Evolutionary conservation across 805 yeast species (phyloP).

Genomic region (Saccharomycopsis lassenensis): DNA sequence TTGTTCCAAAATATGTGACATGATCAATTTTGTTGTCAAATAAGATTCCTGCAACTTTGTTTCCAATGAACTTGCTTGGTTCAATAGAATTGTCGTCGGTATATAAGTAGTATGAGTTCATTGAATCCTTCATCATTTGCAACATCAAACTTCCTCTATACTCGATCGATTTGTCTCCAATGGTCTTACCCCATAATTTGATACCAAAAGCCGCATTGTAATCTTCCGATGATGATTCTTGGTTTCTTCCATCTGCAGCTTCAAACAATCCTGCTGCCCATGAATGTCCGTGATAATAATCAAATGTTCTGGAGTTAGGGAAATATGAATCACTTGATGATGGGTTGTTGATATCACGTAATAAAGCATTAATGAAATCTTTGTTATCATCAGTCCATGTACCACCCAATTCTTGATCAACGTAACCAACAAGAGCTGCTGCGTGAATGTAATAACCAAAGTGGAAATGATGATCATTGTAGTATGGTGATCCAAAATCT

Average conservation of each 20-base stretch:
- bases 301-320: conserved; percentile 57
- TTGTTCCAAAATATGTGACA: conserved; percentile 57
- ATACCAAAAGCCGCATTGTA: conserved; percentile 56
- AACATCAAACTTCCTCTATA: conserved; percentile 47
- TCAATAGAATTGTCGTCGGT: conserved; percentile 42
- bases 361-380: conserved; percentile 48
- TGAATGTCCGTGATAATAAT: conserved; percentile 64
- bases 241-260: conserved; percentile 58
- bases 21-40: conserved; percentile 65
- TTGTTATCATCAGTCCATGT: conserved; percentile 42
- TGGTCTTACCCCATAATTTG: conserved; percentile 55
- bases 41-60: conserved; percentile 56
- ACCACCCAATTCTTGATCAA: conserved; percentile 41
- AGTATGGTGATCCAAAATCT: conserved; percentile 65
- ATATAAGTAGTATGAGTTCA: conserved; percentile 39
- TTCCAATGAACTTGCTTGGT: conserved; percentile 40
- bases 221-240: conserved; percentile 64
- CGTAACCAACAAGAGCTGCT: conserved; percentile 65
- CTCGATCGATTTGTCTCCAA: conserved; percentile 43
- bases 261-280: conserved; percentile 62
- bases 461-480: conserved; percentile 84
- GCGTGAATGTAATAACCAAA: conserved; percentile 77
- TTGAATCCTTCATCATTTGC: conserved; percentile 40
- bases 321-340: conserved; percentile 38
- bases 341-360: conserved; percentile 63